Base-by-base conservation (phyloP, 371 early-diverging fungal genomes). In the Syncephalastrum racemosum region DNA sequence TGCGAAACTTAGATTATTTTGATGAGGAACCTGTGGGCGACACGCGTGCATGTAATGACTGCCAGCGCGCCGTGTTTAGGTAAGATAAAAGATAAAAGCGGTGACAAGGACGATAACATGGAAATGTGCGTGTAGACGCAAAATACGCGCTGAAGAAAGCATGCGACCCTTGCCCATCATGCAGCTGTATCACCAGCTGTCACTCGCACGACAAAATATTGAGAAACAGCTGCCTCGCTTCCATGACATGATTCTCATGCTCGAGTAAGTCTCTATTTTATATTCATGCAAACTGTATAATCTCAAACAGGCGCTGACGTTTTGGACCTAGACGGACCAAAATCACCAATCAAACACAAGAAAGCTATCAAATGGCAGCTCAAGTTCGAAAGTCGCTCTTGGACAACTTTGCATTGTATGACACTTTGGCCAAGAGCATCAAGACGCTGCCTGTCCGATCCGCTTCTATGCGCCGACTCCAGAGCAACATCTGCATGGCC, bases 401-500 rank as follows among this genome's bases (percentile, higher is more conserved):
- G 41, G 86, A 86, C 24, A 83, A 75, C 43, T 85, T 88, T 66
- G 77, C 85, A 3, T 53, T 81, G 1, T 84, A 83, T 63, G 88
- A 88, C 50, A 68, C 83, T 1, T 71, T 85, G 4, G 82, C 80
- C n/a, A 85, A 88, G 49, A 78, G 76, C 53, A 83, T 84, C 47
- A 72, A 70, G 12, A 56, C 73, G 8, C 60, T 87, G 12, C 82
- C 80, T 25, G 72, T 75, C 0, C 60, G 68, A 43, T 66, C 82
- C 3, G 54, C 81, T 2, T 75, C 80, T 22, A 73, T 79, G 58
- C 78, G 78, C 53, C 82, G 86, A 44, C 73, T 92, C 4, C 87
- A 90, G 27, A 62, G 71, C 41, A 89, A 85, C 53, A 79, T 94
- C 24, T 81, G 87, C 36, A 69, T 82, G 31, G 79, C 91, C 7